These are phyloP conservation scores for Sphagnurus paluster DNA, from an alignment of 1,284 basidiomycete species.

Conservation along the genomic window DNA sequence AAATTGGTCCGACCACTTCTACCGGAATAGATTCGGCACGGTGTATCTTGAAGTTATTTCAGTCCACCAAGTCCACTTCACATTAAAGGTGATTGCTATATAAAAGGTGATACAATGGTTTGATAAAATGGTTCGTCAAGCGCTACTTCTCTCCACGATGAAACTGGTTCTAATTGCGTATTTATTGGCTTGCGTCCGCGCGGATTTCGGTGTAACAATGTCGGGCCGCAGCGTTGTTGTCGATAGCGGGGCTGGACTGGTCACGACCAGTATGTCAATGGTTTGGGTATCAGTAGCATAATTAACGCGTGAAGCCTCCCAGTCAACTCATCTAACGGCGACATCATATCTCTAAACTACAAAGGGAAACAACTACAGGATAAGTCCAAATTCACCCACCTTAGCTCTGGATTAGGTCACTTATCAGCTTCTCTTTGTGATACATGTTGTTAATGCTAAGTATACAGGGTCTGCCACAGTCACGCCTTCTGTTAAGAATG, in stretches of 20 bases:
- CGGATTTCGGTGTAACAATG: constrained; percentile 44
- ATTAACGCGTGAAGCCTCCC: neutral
- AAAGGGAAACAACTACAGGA: constrained; percentile 48
- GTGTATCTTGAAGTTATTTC: too few species aligned
- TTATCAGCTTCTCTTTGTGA: neutral
- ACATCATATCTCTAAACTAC: constrained; percentile 45
- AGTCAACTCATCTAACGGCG: constrained; percentile 44
- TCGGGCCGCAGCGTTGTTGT: constrained; percentile 41
- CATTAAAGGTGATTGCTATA: too few species aligned
- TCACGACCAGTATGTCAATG: constrained; percentile 41
- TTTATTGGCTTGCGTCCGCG: constrained; percentile 30
- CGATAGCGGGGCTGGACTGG: constrained; percentile 45
- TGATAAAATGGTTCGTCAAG: neutral
- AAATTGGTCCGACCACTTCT: too few species aligned
- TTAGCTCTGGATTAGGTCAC: constrained; percentile 45
- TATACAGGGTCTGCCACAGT: constrained; percentile 41
- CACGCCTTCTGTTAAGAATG: constrained; percentile 38
- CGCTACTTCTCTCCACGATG: constrained; percentile 18
- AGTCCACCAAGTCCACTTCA: too few species aligned
- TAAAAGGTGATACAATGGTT: constrained; percentile 9
- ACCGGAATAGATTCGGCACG: too few species aligned
- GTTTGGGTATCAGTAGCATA: neutral
- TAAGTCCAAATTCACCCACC: constrained; percentile 42
- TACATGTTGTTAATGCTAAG: neutral
- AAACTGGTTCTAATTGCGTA: constrained; percentile 19